These are phyloP conservation scores for Trichosporon ovoides DNA, from an alignment of 1,284 basidiomycete species.

Conservation along the genomic window DNA sequence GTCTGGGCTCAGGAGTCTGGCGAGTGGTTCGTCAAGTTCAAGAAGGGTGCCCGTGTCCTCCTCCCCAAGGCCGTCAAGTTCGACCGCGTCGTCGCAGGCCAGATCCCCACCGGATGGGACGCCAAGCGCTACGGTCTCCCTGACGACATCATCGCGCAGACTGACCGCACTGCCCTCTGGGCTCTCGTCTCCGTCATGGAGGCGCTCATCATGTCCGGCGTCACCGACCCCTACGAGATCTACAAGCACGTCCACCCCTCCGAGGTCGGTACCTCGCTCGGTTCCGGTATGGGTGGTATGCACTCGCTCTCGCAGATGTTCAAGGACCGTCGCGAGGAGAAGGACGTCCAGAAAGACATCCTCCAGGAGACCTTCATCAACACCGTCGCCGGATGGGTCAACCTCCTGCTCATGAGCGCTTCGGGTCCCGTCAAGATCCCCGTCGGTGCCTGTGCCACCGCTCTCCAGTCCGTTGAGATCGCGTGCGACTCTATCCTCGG, in stretches of 20 bases:
- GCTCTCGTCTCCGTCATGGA: slow-evolving; percentile 91
- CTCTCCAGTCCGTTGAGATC: slow-evolving; percentile 94
- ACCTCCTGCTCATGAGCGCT: slow-evolving; percentile 85
- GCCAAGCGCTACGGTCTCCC: slow-evolving; percentile 95
- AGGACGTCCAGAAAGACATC: slow-evolving; percentile 96
- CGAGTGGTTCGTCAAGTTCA: slow-evolving; percentile 96
- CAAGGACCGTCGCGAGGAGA: slow-evolving; percentile 94
- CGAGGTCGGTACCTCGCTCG: slow-evolving; percentile 84
- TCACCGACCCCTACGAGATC: slow-evolving; percentile 94
- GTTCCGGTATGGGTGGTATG: slow-evolving; percentile 96
- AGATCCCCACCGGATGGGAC: slow-evolving; percentile 95
- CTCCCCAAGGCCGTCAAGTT: slow-evolving; percentile 95
- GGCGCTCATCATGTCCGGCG: slow-evolving; percentile 92
- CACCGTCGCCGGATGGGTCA: slow-evolving; percentile 96
- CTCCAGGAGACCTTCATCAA: slow-evolving; percentile 99
- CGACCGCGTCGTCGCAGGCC: slow-evolving; percentile 89
- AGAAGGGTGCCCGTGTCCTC: slow-evolving; percentile 90
- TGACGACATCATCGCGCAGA: slow-evolving; percentile 92
- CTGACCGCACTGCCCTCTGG: slow-evolving; percentile 86
- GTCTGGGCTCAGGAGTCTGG: slow-evolving; percentile 84
- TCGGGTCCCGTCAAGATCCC: slow-evolving; percentile 98
- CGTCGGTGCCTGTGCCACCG: slow-evolving; percentile 97
- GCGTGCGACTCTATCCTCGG: slow-evolving; percentile 91
- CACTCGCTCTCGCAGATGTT: slow-evolving; percentile 90
- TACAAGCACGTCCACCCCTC: slow-evolving; percentile 96